These are phyloP conservation scores for Mycena rosella DNA, from an alignment of 768 basidiomycete genomes.

Conservation along the genomic window DNA sequence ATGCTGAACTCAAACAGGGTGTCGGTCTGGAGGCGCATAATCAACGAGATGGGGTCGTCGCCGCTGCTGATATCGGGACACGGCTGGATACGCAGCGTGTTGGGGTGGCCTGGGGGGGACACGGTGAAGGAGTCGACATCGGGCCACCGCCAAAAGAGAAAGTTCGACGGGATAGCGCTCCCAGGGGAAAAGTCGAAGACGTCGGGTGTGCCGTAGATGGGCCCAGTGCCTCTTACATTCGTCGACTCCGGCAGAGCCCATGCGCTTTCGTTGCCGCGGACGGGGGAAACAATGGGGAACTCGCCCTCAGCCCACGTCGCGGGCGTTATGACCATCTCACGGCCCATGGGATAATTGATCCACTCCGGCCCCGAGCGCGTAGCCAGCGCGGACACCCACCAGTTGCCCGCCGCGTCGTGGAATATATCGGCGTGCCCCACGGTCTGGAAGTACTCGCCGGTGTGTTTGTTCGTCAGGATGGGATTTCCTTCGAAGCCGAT, in stretches of 20 bases:
- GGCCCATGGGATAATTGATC: conserved; percentile 41
- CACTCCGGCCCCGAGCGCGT: conserved; percentile 37
- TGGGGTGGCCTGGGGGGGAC: conserved; percentile 29
- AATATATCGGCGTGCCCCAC: conserved; percentile 50
- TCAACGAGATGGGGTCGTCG: conserved; percentile 36
- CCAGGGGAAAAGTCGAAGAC: conserved; percentile 34
- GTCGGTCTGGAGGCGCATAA: conserved; percentile 41
- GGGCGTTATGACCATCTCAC: conserved; percentile 48
- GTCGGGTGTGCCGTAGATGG: conserved; percentile 30
- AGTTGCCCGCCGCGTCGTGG: conserved; percentile 42
- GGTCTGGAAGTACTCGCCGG: conserved; percentile 42
- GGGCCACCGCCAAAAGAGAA: conserved; percentile 40
- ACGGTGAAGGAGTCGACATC: conserved; percentile 34
- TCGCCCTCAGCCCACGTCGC: conserved; percentile 40
- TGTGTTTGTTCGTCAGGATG: conserved; percentile 36
- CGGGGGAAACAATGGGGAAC: conserved; percentile 28
- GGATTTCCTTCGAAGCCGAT: conserved; percentile 31
- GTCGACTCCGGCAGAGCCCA: conserved; percentile 13
- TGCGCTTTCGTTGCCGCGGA: conserved; percentile 28
- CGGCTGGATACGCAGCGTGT: conserved; percentile 32
- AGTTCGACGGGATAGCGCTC: conserved; percentile 35
- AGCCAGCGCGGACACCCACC: conserved; percentile 45
- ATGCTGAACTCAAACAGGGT: conserved; percentile 38
- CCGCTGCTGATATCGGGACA: conserved; percentile 38
- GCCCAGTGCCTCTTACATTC: conserved; percentile 24